Conservation (phyloP, 2,329 filamentous ascomycete genomes). For the Trichoderma koningiopsis region DNA sequence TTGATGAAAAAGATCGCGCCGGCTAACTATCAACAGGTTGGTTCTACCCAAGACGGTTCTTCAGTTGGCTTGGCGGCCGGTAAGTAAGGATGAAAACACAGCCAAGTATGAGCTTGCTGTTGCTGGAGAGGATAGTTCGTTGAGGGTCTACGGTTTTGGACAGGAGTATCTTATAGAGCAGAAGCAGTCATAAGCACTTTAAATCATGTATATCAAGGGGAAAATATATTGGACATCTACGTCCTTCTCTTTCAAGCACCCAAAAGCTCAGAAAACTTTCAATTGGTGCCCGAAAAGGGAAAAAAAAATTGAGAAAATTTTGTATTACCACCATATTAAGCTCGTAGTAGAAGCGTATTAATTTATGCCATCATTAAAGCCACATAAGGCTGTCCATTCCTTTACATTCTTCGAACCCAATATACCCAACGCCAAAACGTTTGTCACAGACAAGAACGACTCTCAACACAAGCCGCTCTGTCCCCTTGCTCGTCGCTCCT, state of each 20-base stretch:
- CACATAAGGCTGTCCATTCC: conserved; percentile 8
- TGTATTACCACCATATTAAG: not conserved
- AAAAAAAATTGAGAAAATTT: not conserved
- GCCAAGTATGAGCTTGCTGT: conserved; percentile 49
- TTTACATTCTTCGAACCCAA: not conserved
- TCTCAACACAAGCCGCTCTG: not conserved
- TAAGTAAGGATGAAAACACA: conserved; percentile 34
- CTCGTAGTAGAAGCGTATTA: not conserved
- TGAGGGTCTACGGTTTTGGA: conserved; percentile 57
- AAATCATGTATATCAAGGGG: not conserved
- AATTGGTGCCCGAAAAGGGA: not conserved
- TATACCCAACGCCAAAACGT: conserved; percentile 12
- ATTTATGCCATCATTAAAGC: conserved; percentile 20
- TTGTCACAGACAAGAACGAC: not conserved
- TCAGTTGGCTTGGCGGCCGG: conserved; percentile 70
- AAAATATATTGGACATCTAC: not conserved
- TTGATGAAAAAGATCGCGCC: conserved; percentile 9
- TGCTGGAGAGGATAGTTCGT: conserved; percentile 62
- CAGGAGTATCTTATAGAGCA: conserved; percentile 14
- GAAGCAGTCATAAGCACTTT: not conserved
- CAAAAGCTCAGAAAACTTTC: not conserved
- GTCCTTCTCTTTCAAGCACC: not conserved
- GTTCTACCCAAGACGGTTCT: conserved; percentile 64
- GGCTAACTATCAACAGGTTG: conserved; percentile 32
- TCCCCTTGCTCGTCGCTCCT: not conserved